Conservation (phyloP, 2,329 filamentous ascomycete genomes). For the Penicillium freii region DNA sequence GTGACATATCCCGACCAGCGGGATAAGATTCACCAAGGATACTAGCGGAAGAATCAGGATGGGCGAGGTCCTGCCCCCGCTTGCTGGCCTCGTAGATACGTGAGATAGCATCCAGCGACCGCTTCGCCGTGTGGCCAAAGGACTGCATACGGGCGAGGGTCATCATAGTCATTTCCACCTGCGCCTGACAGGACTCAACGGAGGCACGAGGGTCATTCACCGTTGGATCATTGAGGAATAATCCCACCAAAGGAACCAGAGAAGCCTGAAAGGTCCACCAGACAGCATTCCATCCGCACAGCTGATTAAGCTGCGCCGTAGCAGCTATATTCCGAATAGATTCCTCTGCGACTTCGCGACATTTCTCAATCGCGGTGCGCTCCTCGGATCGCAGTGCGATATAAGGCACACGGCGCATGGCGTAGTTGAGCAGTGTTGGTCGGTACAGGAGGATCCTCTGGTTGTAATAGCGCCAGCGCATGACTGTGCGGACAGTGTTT, state of each 20-base stretch:
- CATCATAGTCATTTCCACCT: slow-evolving; percentile 52
- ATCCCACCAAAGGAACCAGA: slow-evolving; percentile 72
- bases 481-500: slow-evolving; percentile 67
- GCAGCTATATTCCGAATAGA: slow-evolving; percentile 70
- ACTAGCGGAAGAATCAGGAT: slow-evolving; percentile 11
- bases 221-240: slow-evolving; percentile 54
- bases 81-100: slow-evolving; percentile 61
- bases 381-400: slow-evolving; percentile 59
- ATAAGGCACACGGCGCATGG: slow-evolving; percentile 53
- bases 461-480: slow-evolving; percentile 81
- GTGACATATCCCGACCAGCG: slow-evolving; percentile 18
- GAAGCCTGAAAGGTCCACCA: slow-evolving; percentile 80
- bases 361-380: slow-evolving; percentile 65
- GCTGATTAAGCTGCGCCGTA: slow-evolving; percentile 70
- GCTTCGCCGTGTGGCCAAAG: slow-evolving; percentile 63
- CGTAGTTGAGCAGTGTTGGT: slow-evolving; percentile 66
- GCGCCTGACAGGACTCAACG: slow-evolving; percentile 50
- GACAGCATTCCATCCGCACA: slow-evolving; percentile 76
- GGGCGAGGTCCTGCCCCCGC: slow-evolving; percentile 22
- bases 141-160: slow-evolving; percentile 55
- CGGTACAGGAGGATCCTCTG: slow-evolving; percentile 73
- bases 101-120: slow-evolving; percentile 62
- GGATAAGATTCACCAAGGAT: slow-evolving; percentile 14
- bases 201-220: slow-evolving; percentile 61
- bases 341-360: slow-evolving; percentile 65